Evolutionary conservation across 768 basidiomycete species (phyloP), one percentile per base, ranked within the genome.

Genomic region (Suillus decipiens): DNA sequence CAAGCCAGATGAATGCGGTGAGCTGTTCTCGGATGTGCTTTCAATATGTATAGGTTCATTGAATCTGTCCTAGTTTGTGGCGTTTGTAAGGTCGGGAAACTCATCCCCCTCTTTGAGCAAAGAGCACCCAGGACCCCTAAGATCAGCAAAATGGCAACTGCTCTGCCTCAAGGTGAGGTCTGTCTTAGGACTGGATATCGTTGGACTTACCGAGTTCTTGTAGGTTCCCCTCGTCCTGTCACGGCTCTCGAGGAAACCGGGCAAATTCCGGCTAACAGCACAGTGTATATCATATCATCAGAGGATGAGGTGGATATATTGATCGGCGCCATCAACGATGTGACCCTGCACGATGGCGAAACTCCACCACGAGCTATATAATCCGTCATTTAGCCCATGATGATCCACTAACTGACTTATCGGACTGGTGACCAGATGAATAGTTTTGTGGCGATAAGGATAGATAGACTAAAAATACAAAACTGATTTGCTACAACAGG

Each of bases 1-100:
- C 66, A 78, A 80, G 15, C 81, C 87, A 15, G 82, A 86, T 37
- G 83, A 87, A 78, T 86, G 84, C 61, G 79, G 89, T 89, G 65
- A 65, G 86, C 79, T 31, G 19, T 9, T 56, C 33, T 28, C 22
- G 28, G n/a, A 10, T 19, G 9, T 33, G 14, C 41, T 55, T 55
- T 22, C 22, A 17, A 24, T 33, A 54, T 37, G 12, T 17, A 24
- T 36, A 42, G 43, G 19, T 47, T 51, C 3, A 55, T 2, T 47
- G 24, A 50, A 10, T 51, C 19, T 34, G 36, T 61, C 24, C 3
- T 60, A 92, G 90, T 85, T 2, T 92, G 90, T 65, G 88, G 88
- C 17, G 80, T 77, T 1, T 92, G 90, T 69, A 84, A 81, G 70
- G 78, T 74, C 51, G 89, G 90, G 8, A 80, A 73, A 59, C 80